phyloP scores from a whole-genome alignment of 257 asterid genomes.

The Solanum clarkiae region DNA sequence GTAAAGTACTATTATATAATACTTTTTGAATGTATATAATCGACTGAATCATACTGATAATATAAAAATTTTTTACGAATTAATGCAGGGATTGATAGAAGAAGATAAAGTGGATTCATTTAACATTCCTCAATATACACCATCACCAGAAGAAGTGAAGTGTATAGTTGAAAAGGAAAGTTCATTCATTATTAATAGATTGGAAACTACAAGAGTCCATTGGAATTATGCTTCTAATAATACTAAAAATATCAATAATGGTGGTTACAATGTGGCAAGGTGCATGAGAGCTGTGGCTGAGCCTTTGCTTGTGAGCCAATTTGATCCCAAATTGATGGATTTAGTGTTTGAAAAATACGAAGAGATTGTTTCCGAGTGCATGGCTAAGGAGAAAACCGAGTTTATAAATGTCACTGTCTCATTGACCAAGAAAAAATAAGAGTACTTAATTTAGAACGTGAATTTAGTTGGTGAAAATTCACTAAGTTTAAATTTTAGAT shows the following conservation, averaged over 20 bases:
- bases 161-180: conserved; percentile 34
- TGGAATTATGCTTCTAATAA: conserved; percentile 35
- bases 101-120: conserved; percentile 36
- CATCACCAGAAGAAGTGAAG: conserved; percentile 36
- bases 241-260: not conserved
- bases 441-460: no score
- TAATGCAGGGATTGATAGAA: conserved; percentile 31
- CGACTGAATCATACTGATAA: not conserved
- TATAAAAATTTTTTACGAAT: not conserved
- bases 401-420: conserved; percentile 11
- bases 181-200: conserved; percentile 28
- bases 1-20: not conserved
- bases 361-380: conserved; percentile 2
- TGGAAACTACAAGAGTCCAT: conserved; percentile 23
- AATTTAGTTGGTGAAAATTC: no score
- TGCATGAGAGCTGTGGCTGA: conserved; percentile 68
- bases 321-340: conserved; percentile 32
- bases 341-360: conserved; percentile 20
- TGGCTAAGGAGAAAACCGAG: conserved; percentile 8
- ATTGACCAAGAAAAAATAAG: not conserved
- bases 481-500: no score
- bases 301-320: conserved; percentile 45
- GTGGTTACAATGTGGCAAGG: conserved; percentile 29
- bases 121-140: conserved; percentile 55
- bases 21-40: no score